Evolutionary conservation across 179 eudicot genomes (phyloP).

Genomic region (Pouteria campechiana): DNA sequence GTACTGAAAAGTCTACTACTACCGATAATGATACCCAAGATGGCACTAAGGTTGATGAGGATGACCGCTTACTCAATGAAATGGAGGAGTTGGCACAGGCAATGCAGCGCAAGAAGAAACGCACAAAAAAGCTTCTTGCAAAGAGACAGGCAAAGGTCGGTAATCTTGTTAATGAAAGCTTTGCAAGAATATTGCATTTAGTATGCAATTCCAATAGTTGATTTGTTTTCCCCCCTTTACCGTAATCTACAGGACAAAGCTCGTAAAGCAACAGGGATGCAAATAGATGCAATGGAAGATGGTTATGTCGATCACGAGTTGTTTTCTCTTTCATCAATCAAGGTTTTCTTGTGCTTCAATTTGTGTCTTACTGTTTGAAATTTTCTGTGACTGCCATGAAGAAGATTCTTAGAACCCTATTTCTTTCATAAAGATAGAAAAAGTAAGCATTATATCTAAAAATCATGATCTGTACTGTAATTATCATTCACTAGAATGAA

Average conservation of each 20-base stretch:
- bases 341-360: constrained; percentile 29
- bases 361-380: not conserved
- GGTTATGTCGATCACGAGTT: constrained; percentile 64
- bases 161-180: not conserved
- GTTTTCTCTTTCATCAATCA: constrained; percentile 72
- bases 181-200: not conserved
- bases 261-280: constrained; percentile 71
- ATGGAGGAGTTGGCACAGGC: constrained; percentile 74
- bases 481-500: no score
- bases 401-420: no score
- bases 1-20: constrained; percentile 23
- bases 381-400: no score
- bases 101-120: constrained; percentile 70
- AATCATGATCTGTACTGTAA: no score
- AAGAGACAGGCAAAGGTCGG: constrained; percentile 74
- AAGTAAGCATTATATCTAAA: no score
- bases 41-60: constrained; percentile 43
- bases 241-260: constrained; percentile 70
- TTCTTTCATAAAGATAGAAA: no score
- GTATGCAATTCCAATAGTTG: not conserved
- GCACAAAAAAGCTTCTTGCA: constrained; percentile 51
- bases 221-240: not conserved
- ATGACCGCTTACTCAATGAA: constrained; percentile 66
- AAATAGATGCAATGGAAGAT: constrained; percentile 69
- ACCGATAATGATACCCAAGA: constrained; percentile 13